Base-by-base conservation (phyloP, 352 stramenopile species). In the Phytophthora tentaculata region DNA sequence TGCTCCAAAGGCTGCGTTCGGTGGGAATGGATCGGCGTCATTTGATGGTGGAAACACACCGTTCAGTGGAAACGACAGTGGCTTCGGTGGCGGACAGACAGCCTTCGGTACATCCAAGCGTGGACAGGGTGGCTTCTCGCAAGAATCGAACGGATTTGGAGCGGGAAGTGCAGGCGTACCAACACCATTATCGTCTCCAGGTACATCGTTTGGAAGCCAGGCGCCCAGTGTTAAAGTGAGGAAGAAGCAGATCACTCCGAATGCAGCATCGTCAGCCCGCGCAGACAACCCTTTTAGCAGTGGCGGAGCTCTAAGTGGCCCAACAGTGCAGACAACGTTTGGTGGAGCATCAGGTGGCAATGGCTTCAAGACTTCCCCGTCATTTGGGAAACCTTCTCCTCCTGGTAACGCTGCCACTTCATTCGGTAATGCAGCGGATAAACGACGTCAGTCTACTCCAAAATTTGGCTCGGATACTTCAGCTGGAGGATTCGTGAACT, bases 191-290 rank as follows among this genome's bases (percentile, higher is more conserved):
- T 66, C 57, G 17, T 72, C 54, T 17, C 68, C 69, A 43, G 62
- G 55, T 12, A 71, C 74, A 22, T 43, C 63, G n/a, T 85, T 81
- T 62, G 74, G 74, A 24, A 65, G n/a, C 20, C 66, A 75, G 66
- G 8, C 66, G 10, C 50, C 58, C 2, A 56, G 56, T 28, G 51
- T 63, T 19, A 53, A 51, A 53, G 65, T 73, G 41, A 48, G 60
- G 19, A 76, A 78, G 60, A 80, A 80, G 22, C 44, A 62, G n/a
- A 61, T 62, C 13, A 59, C 51, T 43, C 57, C 73, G 12, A 60
- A 72, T 37, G 20, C 47, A 7, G 52, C 57, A 20, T 24, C n/a
- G 9, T 23, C 51, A 41, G 14, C 29, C 3, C 53, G 37, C 62
- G 63, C 52, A 41, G 62, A 68, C 17, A 81, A 78, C 23, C 64